Percentiles rank a stretch among this genome's conserved stretches.
These are phyloP conservation scores for Cercospora zeae-maydis DNA, from an alignment of 2,329 filamentous ascomycete species.

Conservation along the genomic window DNA sequence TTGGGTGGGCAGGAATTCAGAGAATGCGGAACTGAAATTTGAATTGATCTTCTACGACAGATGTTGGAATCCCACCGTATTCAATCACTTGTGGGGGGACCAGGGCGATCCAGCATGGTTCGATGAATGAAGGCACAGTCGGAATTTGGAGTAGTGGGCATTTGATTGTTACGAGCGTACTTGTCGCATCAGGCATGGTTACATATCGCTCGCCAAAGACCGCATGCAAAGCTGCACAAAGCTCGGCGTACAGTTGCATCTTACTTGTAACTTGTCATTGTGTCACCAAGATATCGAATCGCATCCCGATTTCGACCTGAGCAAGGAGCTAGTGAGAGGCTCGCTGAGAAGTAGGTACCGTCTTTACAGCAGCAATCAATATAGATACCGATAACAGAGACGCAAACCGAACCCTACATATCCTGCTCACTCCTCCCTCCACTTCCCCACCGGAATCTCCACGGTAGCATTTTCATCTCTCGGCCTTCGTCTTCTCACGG, in stretches of 20 bases:
- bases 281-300: too few relatives aligned
- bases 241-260: too few relatives aligned
- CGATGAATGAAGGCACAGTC: neutral
- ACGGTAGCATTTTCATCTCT: slow-evolving; percentile 1
- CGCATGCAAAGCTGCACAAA: too few relatives aligned
- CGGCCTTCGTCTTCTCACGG: neutral
- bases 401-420: too few relatives aligned
- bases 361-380: too few relatives aligned
- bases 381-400: too few relatives aligned
- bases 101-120: neutral
- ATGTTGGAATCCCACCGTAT: neutral
- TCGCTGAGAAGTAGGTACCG: too few relatives aligned
- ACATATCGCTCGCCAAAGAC: neutral
- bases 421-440: neutral
- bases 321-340: too few relatives aligned
- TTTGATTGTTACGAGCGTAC: neutral
- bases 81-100: neutral
- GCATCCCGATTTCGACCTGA: too few relatives aligned
- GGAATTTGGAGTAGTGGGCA: neutral
- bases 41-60: neutral
- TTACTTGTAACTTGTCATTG: too few relatives aligned
- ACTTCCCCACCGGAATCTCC: neutral
- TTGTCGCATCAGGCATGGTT: neutral
- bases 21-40: neutral
- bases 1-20: neutral